Evolutionary conservation across 169 alveolate genomes (phyloP), one percentile per base, ranked within the genome.

Genomic region (Theileria annulata): DNA sequence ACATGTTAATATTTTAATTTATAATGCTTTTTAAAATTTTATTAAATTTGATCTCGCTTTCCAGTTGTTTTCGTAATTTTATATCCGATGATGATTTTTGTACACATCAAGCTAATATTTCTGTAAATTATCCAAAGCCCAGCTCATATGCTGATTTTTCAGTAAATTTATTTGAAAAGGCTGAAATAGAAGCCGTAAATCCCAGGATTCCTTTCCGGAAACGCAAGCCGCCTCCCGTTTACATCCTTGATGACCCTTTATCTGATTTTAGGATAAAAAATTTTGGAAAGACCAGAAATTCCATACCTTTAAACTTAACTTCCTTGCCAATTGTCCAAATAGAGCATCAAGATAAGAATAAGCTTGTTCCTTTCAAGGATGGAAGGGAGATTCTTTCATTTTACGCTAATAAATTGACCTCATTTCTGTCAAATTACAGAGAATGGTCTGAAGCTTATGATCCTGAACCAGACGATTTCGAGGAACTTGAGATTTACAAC

Each of bases 281-380:
- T 48, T 75, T 76, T 47, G 58, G 28, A 9, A 37, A 31, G 5
- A 0, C 31, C 13, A 48, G 47, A 48, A 59, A 19, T 21, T 59
- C 27, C n/a, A 17, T 59, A 31, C 71, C 48, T 15, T 35, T 69
- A 35, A 71, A 80, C 48, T 12, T 80, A 17, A 79, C 80, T 9
- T 58, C 81, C 8, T 77, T 82, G 2, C 89, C 89, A 31, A 75
- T 67, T 71, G 76, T 59, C 25, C 81, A 82, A 23, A 51, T 82
- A 23, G 78, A 79, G 25, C 72, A 82, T 79, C 89, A 82, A 28
- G 89, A 82, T 69, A 82, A 82, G 85, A 81, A 81, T 4, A 31
- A 78, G 13, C 63, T 82, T 49, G 64, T 82, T 6, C 74, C 66
- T 15, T 82, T 67, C 62, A 69, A 70, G 21, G 66, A 56, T 25